Evolutionary conservation across 306 rosid species (phyloP).

Genomic region (Lotus japonicus): DNA sequence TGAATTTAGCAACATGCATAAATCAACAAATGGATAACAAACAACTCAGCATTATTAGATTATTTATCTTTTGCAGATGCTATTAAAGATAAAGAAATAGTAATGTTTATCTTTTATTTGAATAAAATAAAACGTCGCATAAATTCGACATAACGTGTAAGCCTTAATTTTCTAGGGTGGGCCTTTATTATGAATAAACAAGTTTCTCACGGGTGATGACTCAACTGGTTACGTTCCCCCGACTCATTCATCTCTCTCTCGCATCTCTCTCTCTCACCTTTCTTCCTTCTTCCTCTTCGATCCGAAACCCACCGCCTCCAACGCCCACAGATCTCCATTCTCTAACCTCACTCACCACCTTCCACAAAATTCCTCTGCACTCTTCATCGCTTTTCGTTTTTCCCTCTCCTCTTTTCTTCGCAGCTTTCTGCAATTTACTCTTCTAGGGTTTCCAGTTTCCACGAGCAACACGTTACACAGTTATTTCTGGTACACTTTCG

Average conservation of each 20-base stretch:
- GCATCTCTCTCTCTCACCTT: not conserved
- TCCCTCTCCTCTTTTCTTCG: not conserved
- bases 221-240: constrained; percentile 8
- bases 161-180: not conserved
- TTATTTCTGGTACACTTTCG: not conserved
- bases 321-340: constrained; percentile 34
- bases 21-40: no score
- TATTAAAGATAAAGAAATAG: no score
- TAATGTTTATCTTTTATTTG: no score
- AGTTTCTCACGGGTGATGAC: constrained; percentile 10
- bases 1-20: no score
- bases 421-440: constrained; percentile 11
- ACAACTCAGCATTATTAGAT: no score
- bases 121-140: not conserved
- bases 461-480: constrained; percentile 30
- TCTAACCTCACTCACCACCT: constrained; percentile 17
- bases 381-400: not conserved
- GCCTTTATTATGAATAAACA: constrained; percentile 17
- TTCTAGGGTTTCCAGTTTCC: constrained; percentile 65
- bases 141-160: not conserved
- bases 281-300: constrained; percentile 23
- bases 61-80: no score
- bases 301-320: constrained; percentile 33
- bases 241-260: not conserved
- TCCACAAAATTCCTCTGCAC: not conserved